Conservation (phyloP, 345 rosid genomes). For the Boechera stricta region DNA sequence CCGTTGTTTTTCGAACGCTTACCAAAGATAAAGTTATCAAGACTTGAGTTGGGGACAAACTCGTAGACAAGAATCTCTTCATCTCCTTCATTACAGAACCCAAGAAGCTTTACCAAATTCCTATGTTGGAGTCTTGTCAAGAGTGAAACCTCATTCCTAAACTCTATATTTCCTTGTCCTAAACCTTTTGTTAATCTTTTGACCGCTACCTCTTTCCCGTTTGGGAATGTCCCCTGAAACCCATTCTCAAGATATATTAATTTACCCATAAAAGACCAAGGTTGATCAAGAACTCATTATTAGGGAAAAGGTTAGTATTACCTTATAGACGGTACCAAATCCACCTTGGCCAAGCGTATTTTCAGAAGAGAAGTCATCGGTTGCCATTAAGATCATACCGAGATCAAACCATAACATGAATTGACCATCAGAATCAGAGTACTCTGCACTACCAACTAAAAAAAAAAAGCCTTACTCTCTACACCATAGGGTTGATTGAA, state of each 20-base stretch:
- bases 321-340: constrained; percentile 50
- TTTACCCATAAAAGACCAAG: neutral
- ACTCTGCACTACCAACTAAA: constrained; percentile 1
- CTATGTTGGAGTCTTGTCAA: constrained; percentile 58
- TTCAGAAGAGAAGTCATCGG: constrained; percentile 28
- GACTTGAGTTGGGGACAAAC: constrained; percentile 51
- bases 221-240: constrained; percentile 50
- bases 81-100: constrained; percentile 48
- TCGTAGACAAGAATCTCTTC: constrained; percentile 56
- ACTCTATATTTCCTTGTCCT: constrained; percentile 53
- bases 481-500: neutral
- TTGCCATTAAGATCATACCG: neutral
- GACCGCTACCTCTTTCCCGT: constrained; percentile 52
- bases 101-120: constrained; percentile 54
- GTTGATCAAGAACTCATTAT: neutral
- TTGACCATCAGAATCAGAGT: constrained; percentile 20
- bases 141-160: constrained; percentile 52
- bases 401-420: constrained; percentile 15
- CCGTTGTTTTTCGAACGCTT: neutral
- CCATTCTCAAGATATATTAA: neutral
- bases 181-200: constrained; percentile 49
- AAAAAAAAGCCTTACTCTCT: neutral
- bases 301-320: neutral
- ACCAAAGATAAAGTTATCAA: constrained; percentile 52
- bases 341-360: constrained; percentile 50